Percentiles rank a stretch among this genome's conserved stretches.
Conservation (phyloP, 2,329 filamentous ascomycete species). For the Coniella vitis region DNA sequence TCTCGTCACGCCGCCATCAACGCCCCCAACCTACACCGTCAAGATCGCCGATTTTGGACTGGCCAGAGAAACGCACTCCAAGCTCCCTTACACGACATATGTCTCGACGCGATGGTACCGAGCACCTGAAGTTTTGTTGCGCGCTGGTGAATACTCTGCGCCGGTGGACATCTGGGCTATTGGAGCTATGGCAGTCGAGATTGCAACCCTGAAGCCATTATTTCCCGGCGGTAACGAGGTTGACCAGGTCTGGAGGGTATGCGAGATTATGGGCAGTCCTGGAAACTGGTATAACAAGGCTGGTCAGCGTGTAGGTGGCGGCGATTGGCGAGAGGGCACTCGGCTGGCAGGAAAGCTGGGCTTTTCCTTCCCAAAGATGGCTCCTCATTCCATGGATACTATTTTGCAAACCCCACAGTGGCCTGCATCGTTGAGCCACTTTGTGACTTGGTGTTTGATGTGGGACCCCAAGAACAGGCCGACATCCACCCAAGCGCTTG, state of each 20-base stretch:
- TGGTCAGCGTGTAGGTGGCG: slow-evolving; percentile 79
- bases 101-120: slow-evolving; percentile 98
- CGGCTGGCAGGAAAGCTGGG: slow-evolving; percentile 90
- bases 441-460: slow-evolving; percentile 98
- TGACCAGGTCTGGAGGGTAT: slow-evolving; percentile 97
- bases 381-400: slow-evolving; percentile 91
- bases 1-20: slow-evolving; percentile 89
- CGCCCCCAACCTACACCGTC: slow-evolving; percentile 87
- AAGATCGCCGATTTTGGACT: slow-evolving; percentile 98
- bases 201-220: slow-evolving; percentile 90
- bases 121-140: slow-evolving; percentile 86
- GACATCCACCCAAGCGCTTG: slow-evolving; percentile 87
- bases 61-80: slow-evolving; percentile 94
- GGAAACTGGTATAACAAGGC: slow-evolving; percentile 97
- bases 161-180: slow-evolving; percentile 98
- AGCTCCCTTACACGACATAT: slow-evolving; percentile 94
- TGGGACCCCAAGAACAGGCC: slow-evolving; percentile 94
- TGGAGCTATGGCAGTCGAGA: slow-evolving; percentile 96
- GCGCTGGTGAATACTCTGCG: slow-evolving; percentile 93
- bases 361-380: slow-evolving; percentile 99
- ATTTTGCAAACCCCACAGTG: slow-evolving; percentile 87
- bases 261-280: slow-evolving; percentile 98
- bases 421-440: slow-evolving; percentile 80
- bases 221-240: slow-evolving; percentile 98
- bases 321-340: slow-evolving; percentile 95